Conservation (phyloP, 1,139 yeast genomes). For the Magnusiomyces magnusii region DNA sequence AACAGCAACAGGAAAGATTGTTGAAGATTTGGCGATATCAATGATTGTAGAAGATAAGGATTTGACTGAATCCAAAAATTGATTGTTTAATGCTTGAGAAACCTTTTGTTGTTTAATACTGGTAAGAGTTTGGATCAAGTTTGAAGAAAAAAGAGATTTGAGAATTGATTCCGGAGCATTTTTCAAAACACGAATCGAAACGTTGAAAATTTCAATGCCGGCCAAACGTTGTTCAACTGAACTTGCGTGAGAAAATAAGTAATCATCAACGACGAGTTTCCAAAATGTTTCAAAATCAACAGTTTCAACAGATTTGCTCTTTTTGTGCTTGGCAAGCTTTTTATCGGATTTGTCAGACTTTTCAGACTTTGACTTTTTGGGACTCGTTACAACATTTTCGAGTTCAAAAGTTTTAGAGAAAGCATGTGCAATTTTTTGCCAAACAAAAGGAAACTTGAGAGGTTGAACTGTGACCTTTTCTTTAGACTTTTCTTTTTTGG, state of each 20-base stretch:
- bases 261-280: conserved; percentile 72
- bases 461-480: neutral
- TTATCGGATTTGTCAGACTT: conserved; percentile 10
- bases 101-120: neutral
- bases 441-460: neutral
- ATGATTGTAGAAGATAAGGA: conserved; percentile 38
- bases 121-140: neutral
- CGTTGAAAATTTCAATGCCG: conserved; percentile 70
- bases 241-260: conserved; percentile 65
- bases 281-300: conserved; percentile 59
- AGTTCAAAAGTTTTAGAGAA: neutral
- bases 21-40: conserved; percentile 34
- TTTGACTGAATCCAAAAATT: conserved; percentile 35
- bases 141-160: conserved; percentile 44
- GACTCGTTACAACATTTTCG: neutral
- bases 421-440: neutral
- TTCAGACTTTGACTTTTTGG: conserved; percentile 28
- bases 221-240: conserved; percentile 82
- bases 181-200: conserved; percentile 34
- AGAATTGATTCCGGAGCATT: conserved; percentile 30
- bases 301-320: conserved; percentile 12
- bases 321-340: neutral
- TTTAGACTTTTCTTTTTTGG: conserved; percentile 20
- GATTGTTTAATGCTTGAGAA: neutral
- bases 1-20: conserved; percentile 43